Evolutionary conservation across 2,329 filamentous ascomycete genomes (phyloP).

Genomic region (Helminthosporium solani): DNA sequence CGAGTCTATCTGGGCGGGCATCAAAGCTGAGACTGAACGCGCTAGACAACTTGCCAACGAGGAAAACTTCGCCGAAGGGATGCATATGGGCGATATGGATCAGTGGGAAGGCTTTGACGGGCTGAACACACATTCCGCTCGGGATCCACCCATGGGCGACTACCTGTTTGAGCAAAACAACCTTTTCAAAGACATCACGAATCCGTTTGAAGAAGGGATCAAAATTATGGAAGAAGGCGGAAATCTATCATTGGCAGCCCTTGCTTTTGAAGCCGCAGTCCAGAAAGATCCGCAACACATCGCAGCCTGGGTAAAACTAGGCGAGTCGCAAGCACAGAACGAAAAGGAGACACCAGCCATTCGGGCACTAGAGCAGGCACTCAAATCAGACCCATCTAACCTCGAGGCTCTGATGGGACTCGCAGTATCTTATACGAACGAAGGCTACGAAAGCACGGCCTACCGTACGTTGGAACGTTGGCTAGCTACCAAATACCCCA

Average conservation of each 20-base stretch:
- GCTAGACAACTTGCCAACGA: slow-evolving; percentile 68
- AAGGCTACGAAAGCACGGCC: slow-evolving; percentile 95
- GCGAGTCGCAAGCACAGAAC: slow-evolving; percentile 92
- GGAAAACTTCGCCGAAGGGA: slow-evolving; percentile 61
- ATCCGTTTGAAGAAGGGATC: slow-evolving; percentile 90
- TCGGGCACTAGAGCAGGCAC: slow-evolving; percentile 83
- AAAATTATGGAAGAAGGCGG: slow-evolving; percentile 92
- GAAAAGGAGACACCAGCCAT: slow-evolving; percentile 98
- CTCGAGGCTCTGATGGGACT: slow-evolving; percentile 90
- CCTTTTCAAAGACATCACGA: slow-evolving; percentile 74
- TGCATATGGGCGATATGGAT: slow-evolving; percentile 70
- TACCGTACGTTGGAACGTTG: slow-evolving; percentile 96
- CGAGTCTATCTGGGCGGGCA: slow-evolving; percentile 83
- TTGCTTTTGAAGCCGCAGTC: slow-evolving; percentile 94
- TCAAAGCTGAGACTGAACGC: slow-evolving; percentile 72
- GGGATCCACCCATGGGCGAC: slow-evolving; percentile 77
- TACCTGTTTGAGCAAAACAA: slow-evolving; percentile 97
- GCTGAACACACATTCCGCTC: slow-evolving; percentile 64
- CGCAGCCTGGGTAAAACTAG: slow-evolving; percentile 90
- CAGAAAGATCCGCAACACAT: slow-evolving; percentile 86
- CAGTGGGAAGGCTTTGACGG: slow-evolving; percentile 78
- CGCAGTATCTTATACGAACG: slow-evolving; percentile 96
- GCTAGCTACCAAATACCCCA: slow-evolving; percentile 92
- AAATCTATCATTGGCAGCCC: slow-evolving; percentile 86
- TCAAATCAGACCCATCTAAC: slow-evolving; percentile 85